Evolutionary conservation across 345 rosid genomes (phyloP), one percentile per base, ranked within the genome.

Genomic region (Limnanthes douglasii): DNA sequence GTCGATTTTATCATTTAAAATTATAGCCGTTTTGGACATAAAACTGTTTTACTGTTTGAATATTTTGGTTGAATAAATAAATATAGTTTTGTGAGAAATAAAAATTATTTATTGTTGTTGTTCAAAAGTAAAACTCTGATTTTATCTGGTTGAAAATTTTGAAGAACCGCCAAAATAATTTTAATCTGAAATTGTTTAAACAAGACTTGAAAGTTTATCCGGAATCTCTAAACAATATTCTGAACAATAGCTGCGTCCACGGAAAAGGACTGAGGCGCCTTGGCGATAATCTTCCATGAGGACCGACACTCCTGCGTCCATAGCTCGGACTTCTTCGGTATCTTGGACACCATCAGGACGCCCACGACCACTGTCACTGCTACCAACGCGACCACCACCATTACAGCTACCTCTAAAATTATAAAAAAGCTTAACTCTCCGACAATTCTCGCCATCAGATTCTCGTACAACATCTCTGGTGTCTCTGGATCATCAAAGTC

Each of bases 381-480:
- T 53, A 14, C 59, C 51, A 22, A 24, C 75, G 31, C 65, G 59
- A 0, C 81, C 73, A 6, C 81, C 65, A n/a, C 76, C 54, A 0
- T 78, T 85, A 21, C 79, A 70, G 6, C 76, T 62, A 17, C 74
- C 77, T 50, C 82, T 65, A 2, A 83, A 72, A 53, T 83, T 83
- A 58, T 78, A 90, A 43, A 83, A 83, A 47, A 62, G 72, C 58
- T 83, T 90, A 26, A 83, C 95, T 34, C 95, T 72, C 95, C 95
- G 78, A 22, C 83, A 73, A 68, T 78, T 78, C 58, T 83, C 74
- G 48, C 95, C 92, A 65, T 78, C 90, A 54, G 77, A 21, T 19
- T 54, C 94, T 55, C 73, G 78, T 20, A 82, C 77, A 31, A 79
- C 94, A 56, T 82, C 95, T 32, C 72, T 60, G 0, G 92, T 90